Evolutionary conservation across 257 asterid species (phyloP).

Genomic region (Solanum ossicruentum): DNA sequence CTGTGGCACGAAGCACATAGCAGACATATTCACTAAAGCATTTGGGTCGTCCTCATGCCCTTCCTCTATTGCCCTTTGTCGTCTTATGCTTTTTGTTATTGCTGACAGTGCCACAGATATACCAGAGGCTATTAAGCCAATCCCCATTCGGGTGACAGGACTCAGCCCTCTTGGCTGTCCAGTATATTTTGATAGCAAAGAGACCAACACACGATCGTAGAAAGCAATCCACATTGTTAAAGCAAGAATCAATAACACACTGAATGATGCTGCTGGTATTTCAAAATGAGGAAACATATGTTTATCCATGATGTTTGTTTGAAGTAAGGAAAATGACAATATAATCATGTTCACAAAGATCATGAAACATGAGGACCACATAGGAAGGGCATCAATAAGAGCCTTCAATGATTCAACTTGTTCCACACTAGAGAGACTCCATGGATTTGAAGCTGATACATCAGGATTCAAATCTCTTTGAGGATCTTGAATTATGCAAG

Average conservation of each 20-base stretch:
- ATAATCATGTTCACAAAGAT: not conserved
- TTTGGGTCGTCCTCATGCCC: too few relatives aligned
- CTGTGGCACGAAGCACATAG: too few relatives aligned
- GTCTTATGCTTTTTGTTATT: constrained; percentile 1
- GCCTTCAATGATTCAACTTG: constrained; percentile 2
- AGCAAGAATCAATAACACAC: not conserved
- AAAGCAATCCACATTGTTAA: not conserved
- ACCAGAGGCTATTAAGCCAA: not conserved
- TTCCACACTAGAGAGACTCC: constrained; percentile 5
- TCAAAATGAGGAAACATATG: constrained; percentile 1
- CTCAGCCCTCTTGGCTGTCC: not conserved
- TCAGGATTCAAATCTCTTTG: constrained; percentile 2
- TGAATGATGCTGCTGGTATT: constrained; percentile 14
- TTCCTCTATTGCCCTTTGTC: not conserved
- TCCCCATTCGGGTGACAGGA: constrained; percentile 5
- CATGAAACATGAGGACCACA: constrained; percentile 6
- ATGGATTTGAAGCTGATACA: not conserved
- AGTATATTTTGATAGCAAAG: not conserved
- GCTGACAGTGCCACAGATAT: constrained; percentile 1
- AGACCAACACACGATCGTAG: not conserved
- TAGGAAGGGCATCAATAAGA: not conserved
- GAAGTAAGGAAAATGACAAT: not conserved
- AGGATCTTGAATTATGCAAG: constrained; percentile 5
- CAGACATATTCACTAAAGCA: too few relatives aligned
- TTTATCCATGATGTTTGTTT: not conserved